Conservation (phyloP, 2,329 filamentous ascomycete species). For the Rutstroemia sp. region DNA sequence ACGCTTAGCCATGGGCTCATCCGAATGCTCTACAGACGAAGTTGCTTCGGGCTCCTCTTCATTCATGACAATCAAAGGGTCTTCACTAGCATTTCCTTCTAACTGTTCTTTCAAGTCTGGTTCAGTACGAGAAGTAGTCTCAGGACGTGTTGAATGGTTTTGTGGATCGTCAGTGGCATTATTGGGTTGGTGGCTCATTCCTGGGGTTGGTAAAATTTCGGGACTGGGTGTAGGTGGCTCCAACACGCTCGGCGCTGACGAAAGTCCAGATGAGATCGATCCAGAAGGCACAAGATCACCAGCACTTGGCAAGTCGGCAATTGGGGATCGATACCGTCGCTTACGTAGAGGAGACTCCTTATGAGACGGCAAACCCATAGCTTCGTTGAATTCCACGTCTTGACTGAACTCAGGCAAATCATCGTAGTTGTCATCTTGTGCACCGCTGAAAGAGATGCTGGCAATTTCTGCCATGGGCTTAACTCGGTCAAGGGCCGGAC, state of each 20-base stretch:
- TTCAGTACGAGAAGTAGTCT: not conserved
- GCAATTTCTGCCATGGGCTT: constrained; percentile 25
- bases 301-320: not conserved
- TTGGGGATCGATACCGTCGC: not conserved
- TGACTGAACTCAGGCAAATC: constrained; percentile 24
- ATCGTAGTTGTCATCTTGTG: constrained; percentile 13
- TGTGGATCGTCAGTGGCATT: too few relatives aligned
- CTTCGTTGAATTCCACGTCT: constrained; percentile 21
- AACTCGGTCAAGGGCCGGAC: constrained; percentile 17
- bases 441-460: constrained; percentile 17
- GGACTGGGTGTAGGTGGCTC: not conserved
- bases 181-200: too few relatives aligned
- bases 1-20: not conserved
- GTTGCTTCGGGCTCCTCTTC: not conserved
- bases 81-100: not conserved
- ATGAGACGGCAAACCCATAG: constrained; percentile 7
- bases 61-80: not conserved
- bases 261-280: not conserved
- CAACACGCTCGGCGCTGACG: constrained; percentile 1
- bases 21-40: not conserved
- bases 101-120: not conserved
- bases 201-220: not conserved
- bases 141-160: too few relatives aligned
- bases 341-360: not conserved
- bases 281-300: not conserved